phyloP scores from a whole-genome alignment of 257 asterid genomes.

The Nicotiana undulata region DNA sequence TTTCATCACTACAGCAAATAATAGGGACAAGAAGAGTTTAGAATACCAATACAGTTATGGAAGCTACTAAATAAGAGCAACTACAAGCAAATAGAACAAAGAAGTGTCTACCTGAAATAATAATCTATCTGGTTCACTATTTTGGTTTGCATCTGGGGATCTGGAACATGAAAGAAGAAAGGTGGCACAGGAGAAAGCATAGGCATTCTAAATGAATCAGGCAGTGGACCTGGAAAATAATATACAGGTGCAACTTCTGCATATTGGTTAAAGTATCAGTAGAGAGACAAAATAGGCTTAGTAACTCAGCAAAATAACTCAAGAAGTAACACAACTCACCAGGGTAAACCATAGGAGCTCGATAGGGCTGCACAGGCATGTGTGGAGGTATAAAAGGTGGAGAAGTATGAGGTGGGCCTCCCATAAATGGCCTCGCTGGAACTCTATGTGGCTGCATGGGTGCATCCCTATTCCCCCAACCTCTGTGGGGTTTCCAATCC shows the following conservation, averaged over 20 bases:
- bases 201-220: constrained; percentile 43
- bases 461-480: constrained; percentile 49
- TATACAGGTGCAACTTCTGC: constrained; percentile 46
- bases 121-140: constrained; percentile 58
- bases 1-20: constrained; percentile 43
- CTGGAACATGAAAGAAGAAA: constrained; percentile 28
- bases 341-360: constrained; percentile 39
- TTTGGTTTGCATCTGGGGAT: constrained; percentile 45
- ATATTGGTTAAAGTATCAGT: constrained; percentile 15
- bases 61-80: neutral
- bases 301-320: neutral
- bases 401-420: constrained; percentile 34
- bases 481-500: constrained; percentile 40
- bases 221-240: constrained; percentile 39
- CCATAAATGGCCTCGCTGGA: constrained; percentile 41
- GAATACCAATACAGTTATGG: neutral
- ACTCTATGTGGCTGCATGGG: constrained; percentile 41
- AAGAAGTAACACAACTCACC: constrained; percentile 32
- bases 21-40: neutral
- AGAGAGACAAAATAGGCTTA: neutral
- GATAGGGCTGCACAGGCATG: constrained; percentile 34
- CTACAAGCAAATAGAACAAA: neutral
- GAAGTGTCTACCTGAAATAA: constrained; percentile 51
- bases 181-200: constrained; percentile 40
- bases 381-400: constrained; percentile 34